phyloP scores from a whole-genome alignment of 2,329 filamentous ascomycete genomes.

The Penicillium sp. region DNA sequence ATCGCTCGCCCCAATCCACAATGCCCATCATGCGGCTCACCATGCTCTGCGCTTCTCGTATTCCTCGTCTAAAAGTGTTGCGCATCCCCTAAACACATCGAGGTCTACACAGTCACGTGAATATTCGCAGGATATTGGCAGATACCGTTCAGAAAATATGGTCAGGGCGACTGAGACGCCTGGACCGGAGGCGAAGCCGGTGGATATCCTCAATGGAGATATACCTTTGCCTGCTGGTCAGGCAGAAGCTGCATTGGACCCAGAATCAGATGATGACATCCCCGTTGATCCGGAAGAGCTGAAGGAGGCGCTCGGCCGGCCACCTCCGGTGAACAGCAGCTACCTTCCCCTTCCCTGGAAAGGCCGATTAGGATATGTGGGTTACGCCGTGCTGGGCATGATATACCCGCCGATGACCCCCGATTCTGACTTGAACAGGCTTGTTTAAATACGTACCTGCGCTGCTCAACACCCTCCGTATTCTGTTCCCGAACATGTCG shows the following conservation, averaged over 20 bases:
- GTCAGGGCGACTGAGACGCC: constrained; percentile 5
- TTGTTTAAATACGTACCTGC: constrained; percentile 88
- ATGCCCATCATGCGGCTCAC: constrained; percentile 16
- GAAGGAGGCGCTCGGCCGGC: constrained; percentile 57
- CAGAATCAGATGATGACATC: constrained; percentile 55
- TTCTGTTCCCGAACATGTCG: constrained; percentile 91
- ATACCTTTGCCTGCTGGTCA: constrained; percentile 12
- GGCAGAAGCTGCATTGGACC: constrained; percentile 40
- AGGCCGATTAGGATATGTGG: constrained; percentile 82
- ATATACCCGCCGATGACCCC: too few relatives aligned
- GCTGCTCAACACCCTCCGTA: constrained; percentile 74
- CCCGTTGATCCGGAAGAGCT: constrained; percentile 56
- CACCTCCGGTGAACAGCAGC: constrained; percentile 77
- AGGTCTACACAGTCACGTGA: neutral
- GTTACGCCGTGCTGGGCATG: constrained; percentile 27
- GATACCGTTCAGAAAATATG: neutral
- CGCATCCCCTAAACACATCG: neutral
- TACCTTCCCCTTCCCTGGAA: constrained; percentile 87
- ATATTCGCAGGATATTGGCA: constrained; percentile 1
- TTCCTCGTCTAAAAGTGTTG: neutral
- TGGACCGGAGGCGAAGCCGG: constrained; percentile 9
- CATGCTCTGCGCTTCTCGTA: neutral
- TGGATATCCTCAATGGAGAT: constrained; percentile 20
- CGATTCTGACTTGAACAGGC: constrained; percentile 51
- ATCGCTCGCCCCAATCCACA: constrained; percentile 16